Percentiles rank a stretch among this genome's conserved stretches.
Conservation (phyloP, 345 rosid species). For the Heritiera fomes region DNA sequence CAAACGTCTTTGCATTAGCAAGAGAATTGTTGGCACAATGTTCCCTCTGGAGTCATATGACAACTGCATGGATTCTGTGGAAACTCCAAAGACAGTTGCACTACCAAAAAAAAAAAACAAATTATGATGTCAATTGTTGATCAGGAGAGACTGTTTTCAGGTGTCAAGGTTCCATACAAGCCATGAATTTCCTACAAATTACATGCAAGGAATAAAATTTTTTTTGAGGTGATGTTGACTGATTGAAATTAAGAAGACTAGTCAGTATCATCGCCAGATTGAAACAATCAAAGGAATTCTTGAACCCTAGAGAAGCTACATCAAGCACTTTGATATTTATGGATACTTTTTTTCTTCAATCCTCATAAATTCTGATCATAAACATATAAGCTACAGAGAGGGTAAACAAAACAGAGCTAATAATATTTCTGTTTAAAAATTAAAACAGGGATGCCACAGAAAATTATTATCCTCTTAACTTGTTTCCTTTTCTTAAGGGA, state of each 20-base stretch:
- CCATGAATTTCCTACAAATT: background rate
- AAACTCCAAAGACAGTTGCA: conserved; percentile 93
- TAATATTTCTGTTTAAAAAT: background rate
- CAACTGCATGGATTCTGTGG: conserved; percentile 93
- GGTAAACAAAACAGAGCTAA: background rate
- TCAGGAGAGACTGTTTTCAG: background rate
- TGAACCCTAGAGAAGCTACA: background rate
- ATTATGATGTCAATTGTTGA: background rate
- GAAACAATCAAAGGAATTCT: background rate
- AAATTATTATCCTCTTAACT: background rate
- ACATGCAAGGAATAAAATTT: background rate
- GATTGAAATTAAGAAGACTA: background rate
- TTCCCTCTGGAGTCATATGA: conserved; percentile 89
- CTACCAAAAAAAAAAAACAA: conserved; percentile 38
- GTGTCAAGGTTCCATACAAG: background rate
- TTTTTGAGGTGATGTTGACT: background rate
- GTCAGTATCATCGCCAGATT: background rate
- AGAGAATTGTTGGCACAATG: conserved; percentile 82
- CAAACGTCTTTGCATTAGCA: conserved; percentile 81
- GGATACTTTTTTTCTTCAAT: background rate
- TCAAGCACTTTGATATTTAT: background rate
- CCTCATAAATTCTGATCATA: background rate
- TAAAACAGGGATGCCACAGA: background rate
- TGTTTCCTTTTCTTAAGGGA: background rate
- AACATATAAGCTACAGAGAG: background rate